Conservation (phyloP, 1,284 basidiomycete species). For the Ustilago xerochloae region DNA sequence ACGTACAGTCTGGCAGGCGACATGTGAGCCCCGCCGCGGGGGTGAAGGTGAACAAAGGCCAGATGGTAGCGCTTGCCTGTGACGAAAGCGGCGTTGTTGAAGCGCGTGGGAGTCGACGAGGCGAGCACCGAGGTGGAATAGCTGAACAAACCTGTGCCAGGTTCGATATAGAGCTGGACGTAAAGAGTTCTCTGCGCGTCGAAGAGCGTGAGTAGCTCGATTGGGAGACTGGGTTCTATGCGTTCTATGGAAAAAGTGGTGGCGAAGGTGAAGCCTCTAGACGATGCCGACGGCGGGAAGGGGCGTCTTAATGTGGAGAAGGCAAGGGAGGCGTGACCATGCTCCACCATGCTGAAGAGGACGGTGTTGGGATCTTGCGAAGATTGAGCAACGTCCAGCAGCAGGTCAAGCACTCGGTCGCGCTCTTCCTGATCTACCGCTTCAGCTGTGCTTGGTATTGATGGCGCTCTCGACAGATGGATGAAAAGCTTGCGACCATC, state of each 20-base stretch:
- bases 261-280: slow-evolving; percentile 54
- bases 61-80: slow-evolving; percentile 44
- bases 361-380: slow-evolving; percentile 48
- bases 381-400: slow-evolving; percentile 38
- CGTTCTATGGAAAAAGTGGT: slow-evolving; percentile 48
- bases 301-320: slow-evolving; percentile 51
- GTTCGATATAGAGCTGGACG: slow-evolving; percentile 49
- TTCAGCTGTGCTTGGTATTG: background rate
- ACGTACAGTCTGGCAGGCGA: slow-evolving; percentile 55
- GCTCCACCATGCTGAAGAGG: slow-evolving; percentile 39
- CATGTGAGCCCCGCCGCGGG: slow-evolving; percentile 33
- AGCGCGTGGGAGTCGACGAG: slow-evolving; percentile 23
- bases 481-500: slow-evolving; percentile 39
- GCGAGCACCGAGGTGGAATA: slow-evolving; percentile 27
- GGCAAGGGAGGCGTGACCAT: slow-evolving; percentile 50
- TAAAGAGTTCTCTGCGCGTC: slow-evolving; percentile 43
- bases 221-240: slow-evolving; percentile 39
- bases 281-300: slow-evolving; percentile 46
- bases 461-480: slow-evolving; percentile 9
- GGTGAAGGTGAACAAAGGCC: slow-evolving; percentile 53
- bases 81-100: slow-evolving; percentile 35
- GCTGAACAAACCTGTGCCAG: slow-evolving; percentile 43
- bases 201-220: slow-evolving; percentile 56
- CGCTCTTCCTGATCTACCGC: background rate
- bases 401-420: slow-evolving; percentile 34